Evolutionary conservation across 192 early-diverging fungal species (phyloP).

Genomic region (Umbelopsis ramanniana): DNA sequence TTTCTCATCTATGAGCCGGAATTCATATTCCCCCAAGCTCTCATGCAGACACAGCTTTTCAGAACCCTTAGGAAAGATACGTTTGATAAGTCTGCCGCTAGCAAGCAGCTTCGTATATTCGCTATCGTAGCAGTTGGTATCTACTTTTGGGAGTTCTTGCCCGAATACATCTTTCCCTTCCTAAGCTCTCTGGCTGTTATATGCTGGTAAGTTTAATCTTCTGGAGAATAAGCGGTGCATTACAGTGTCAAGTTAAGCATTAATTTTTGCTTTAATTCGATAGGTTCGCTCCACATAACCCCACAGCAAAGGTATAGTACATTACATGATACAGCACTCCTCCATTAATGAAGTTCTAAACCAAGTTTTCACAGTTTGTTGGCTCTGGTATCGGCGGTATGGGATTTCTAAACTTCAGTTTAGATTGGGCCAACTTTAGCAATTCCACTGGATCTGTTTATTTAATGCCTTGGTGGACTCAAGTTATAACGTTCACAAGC

Average conservation of each 20-base stretch:
- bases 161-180: slow-evolving; percentile 45
- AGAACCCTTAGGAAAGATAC: slow-evolving; percentile 43
- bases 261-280: background rate
- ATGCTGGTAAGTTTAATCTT: slow-evolving; percentile 36
- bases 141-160: slow-evolving; percentile 46
- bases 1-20: slow-evolving; percentile 48
- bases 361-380: slow-evolving; percentile 34
- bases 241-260: background rate
- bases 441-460: slow-evolving; percentile 44
- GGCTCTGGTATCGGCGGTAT: slow-evolving; percentile 50
- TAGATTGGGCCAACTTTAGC: slow-evolving; percentile 43
- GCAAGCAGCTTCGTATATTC: slow-evolving; percentile 42
- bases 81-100: slow-evolving; percentile 26
- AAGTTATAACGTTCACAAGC: slow-evolving; percentile 47
- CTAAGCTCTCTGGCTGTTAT: slow-evolving; percentile 42
- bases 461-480: slow-evolving; percentile 49
- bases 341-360: background rate
- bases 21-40: slow-evolving; percentile 43
- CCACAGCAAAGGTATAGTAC: slow-evolving; percentile 8
- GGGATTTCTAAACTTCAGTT: slow-evolving; percentile 52
- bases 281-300: slow-evolving; percentile 16
- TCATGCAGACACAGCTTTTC: slow-evolving; percentile 46
- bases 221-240: background rate
- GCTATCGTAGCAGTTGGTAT: slow-evolving; percentile 36
- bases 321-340: background rate